Base-by-base conservation (phyloP, 495 filamentous ascomycete species). In the Apiosordaria backusii region DNA sequence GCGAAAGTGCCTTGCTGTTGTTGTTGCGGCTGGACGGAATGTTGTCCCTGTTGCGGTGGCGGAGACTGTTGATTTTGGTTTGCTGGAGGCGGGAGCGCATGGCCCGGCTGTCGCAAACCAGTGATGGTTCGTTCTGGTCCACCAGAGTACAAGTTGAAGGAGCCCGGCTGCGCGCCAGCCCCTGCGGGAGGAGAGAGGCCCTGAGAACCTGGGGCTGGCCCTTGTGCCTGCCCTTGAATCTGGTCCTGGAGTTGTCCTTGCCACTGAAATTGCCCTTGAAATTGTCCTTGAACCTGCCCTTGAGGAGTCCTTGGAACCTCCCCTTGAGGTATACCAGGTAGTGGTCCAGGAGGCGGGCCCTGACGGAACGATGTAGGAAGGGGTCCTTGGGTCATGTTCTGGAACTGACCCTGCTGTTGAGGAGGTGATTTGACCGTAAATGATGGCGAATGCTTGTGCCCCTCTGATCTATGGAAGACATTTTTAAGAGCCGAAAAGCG, bases 401-500 rank as follows among this genome's bases (percentile, higher is more conserved):
- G 69, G 19, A 62, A 35, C 50, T 27, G 71, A 57, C 61, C 64
- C 57, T 45, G 66, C 21, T 1, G 35, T 45, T 64, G 69, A 29
- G 24, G 40, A 57, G 60, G 66, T 22, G 57, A 60, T 54, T 65
- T 60, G 4, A 13, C 50, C 26, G 67, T 67, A 3, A 65, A 67
- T 4, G 67, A 27, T 4, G 21, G 58, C 18, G 26, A 4, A n/a
- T 16, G 64, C 62, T 64, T 68, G 18, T 21, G 57, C 4, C 16
- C 62, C 5, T 55, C 65, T 19, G 71, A 65, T 1, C 70, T 63
- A 9, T 29, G 60, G 27, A 78, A 72, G 57, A 73, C 70, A 25
- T 65, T 68, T 19, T 74, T 72, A 18, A 78, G 60, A 1, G 69
- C 71, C 19, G 75, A 76, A 61, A 77, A 72, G 2, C 76, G 68